Conservation (phyloP, 805 yeast genomes). For the Lipomyces sp. region DNA sequence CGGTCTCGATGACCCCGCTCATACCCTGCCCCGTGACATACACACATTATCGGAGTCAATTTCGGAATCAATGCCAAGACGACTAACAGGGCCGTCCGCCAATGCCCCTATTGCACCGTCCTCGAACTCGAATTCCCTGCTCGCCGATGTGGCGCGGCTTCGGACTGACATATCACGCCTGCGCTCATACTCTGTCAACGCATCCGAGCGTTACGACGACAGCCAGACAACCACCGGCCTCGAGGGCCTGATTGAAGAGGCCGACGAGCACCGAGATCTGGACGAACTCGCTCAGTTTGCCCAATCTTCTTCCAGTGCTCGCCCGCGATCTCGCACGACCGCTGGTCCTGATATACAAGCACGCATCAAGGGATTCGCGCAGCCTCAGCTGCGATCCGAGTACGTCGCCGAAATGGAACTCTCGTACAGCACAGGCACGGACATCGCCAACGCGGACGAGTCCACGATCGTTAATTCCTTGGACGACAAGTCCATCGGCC, state of each 20-base stretch:
- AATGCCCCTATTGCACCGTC: slow-evolving; percentile 1
- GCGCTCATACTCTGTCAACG: slow-evolving; percentile 29
- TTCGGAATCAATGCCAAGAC: neutral
- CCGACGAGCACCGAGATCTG: slow-evolving; percentile 21
- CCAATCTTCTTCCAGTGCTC: neutral
- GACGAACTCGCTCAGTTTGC: slow-evolving; percentile 5
- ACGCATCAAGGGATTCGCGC: slow-evolving; percentile 26
- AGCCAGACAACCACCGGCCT: slow-evolving; percentile 2
- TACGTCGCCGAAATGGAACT: no score
- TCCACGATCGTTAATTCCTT: slow-evolving; percentile 39
- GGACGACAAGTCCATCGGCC: slow-evolving; percentile 66
- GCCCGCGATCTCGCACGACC: slow-evolving; percentile 27
- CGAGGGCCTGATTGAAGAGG: slow-evolving; percentile 20
- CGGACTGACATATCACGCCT: slow-evolving; percentile 26
- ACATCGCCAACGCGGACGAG: slow-evolving; percentile 18
- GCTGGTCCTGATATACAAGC: slow-evolving; percentile 27
- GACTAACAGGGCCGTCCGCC: neutral
- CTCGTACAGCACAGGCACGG: slow-evolving; percentile 14
- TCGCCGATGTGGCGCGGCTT: slow-evolving; percentile 18
- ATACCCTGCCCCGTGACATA: no score
- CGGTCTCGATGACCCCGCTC: slow-evolving; percentile 24
- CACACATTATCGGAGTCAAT: no score
- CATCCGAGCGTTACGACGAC: slow-evolving; percentile 27
- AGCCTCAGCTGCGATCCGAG: slow-evolving; percentile 31
- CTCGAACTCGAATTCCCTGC: slow-evolving; percentile 5